Evolutionary conservation across 352 stramenopile genomes (phyloP), one percentile per base, ranked within the genome.

Genomic region (Pythium volutum): DNA sequence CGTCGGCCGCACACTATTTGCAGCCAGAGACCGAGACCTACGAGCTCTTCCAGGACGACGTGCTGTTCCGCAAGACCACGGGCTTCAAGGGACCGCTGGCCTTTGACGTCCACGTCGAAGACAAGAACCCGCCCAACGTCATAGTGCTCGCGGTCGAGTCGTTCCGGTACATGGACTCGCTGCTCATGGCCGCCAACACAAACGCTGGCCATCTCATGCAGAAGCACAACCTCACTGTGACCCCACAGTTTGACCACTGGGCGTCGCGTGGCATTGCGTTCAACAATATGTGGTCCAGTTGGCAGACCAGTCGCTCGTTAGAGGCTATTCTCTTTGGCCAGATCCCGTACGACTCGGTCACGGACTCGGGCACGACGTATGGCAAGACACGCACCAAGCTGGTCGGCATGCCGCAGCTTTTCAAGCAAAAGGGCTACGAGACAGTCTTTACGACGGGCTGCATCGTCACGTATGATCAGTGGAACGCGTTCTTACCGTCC

Each of bases 261-360:
- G 74, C 78, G 2, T 72, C 73, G 22, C 70, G 73, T 5, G 75
- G 75, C 26, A 59, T 88, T 10, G 73, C 74, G 2, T 77, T 88
- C 50, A 66, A 50, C 11, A 88, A 86, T 34, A 64, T 86, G 41
- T 88, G 79, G 76, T 88, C 79, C 11, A 86, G 75, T 45, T 86
- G 70, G 68, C 53, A 67, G 14, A 86, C 79, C 16, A 88, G 76
- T 67, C 74, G 79, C 3, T 84, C 79, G 0, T 33, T 88, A 0
- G 76, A 86, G 53, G 84, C 74, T 42, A 72, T 84, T 31, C 39
- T 84, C 23, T 88, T 76, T 51, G 79, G 62, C 0, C 76, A 88
- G 47, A 38, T 88, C 9, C 66, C 76, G 6, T 81, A 76, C 43
- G 70, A 86, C 33, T 73, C 63, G 38, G 61, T 73, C 16, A 42